Evolutionary conservation across 1,284 basidiomycete genomes (phyloP).

Genomic region (Hemileia vastatrix): DNA sequence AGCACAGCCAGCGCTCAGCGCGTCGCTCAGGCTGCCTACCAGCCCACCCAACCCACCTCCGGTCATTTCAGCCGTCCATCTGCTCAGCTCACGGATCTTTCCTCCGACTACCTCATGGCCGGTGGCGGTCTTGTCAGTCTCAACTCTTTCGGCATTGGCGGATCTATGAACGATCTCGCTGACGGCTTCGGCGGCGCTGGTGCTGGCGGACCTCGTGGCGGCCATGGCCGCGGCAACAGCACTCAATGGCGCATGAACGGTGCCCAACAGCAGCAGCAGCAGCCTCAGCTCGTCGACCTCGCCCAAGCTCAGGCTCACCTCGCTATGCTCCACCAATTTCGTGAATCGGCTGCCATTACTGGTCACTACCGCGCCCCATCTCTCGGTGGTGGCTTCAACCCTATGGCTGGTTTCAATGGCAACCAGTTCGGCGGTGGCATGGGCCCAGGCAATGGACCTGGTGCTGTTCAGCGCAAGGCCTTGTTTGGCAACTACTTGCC

Average conservation of each 20-base stretch:
- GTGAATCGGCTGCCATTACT: slow-evolving; percentile 27
- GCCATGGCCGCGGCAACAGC: slow-evolving; percentile 25
- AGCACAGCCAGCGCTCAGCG: no score
- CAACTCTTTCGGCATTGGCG: slow-evolving; percentile 28
- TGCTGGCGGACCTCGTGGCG: slow-evolving; percentile 20
- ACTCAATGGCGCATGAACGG: slow-evolving; percentile 33
- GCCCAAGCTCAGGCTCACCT: slow-evolving; percentile 42
- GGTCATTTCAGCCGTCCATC: slow-evolving; percentile 30
- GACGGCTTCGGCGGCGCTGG: slow-evolving; percentile 36
- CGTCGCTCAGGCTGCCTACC: no score
- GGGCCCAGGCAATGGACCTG: no score
- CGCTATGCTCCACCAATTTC: slow-evolving; percentile 39
- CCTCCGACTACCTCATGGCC: slow-evolving; percentile 42
- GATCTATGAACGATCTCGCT: slow-evolving; percentile 35
- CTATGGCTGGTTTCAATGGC: slow-evolving; percentile 28
- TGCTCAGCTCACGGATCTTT: slow-evolving; percentile 37
- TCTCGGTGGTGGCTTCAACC: slow-evolving; percentile 34
- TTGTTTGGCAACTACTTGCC: slow-evolving; percentile 97
- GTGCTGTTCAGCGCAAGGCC: slow-evolving; percentile 81
- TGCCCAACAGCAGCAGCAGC: slow-evolving; percentile 24
- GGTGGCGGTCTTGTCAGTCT: slow-evolving; percentile 39
- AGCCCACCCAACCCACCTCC: no score
- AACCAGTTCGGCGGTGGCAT: slow-evolving; percentile 33
- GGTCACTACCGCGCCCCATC: slow-evolving; percentile 33
- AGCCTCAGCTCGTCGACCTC: slow-evolving; percentile 31